Conservation (phyloP, 2,329 filamentous ascomycete genomes). For the Chrysoporthe puriensis region DNA sequence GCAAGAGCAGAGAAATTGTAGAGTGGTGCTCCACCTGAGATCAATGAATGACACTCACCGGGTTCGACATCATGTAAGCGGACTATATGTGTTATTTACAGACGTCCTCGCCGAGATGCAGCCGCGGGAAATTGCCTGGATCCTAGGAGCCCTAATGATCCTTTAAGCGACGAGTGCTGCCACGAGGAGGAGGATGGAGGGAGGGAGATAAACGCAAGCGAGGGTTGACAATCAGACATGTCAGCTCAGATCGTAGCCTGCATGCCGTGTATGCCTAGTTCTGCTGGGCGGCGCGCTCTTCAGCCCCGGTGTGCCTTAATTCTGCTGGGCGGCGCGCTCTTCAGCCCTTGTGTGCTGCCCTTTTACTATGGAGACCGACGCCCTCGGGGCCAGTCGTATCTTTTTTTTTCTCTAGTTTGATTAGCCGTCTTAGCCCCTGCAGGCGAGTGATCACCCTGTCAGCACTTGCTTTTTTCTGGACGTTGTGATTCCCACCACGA, state of each 20-base stretch:
- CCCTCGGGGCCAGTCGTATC: not conserved
- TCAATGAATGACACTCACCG: conserved; percentile 2
- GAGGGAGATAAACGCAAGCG: not conserved
- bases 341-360: not conserved
- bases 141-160: conserved; percentile 6
- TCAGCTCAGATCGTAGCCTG: not conserved
- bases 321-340: too few species aligned
- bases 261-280: not conserved
- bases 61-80: conserved; percentile 6
- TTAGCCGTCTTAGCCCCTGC: conserved; percentile 1
- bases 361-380: not conserved
- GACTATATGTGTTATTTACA: not conserved
- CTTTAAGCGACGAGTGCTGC: not conserved
- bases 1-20: not conserved
- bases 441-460: not conserved
- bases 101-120: conserved; percentile 1
- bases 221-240: not conserved
- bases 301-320: not conserved
- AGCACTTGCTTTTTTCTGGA: not conserved
- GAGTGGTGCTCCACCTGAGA: not conserved
- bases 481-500: not conserved
- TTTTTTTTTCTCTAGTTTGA: not conserved
- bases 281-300: too few species aligned
- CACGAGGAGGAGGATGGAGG: not conserved
- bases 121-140: not conserved